Percentiles rank a stretch among this genome's conserved stretches.
Conservation (phyloP, 1,284 basidiomycete species). For the Malassezia dermatis region DNA sequence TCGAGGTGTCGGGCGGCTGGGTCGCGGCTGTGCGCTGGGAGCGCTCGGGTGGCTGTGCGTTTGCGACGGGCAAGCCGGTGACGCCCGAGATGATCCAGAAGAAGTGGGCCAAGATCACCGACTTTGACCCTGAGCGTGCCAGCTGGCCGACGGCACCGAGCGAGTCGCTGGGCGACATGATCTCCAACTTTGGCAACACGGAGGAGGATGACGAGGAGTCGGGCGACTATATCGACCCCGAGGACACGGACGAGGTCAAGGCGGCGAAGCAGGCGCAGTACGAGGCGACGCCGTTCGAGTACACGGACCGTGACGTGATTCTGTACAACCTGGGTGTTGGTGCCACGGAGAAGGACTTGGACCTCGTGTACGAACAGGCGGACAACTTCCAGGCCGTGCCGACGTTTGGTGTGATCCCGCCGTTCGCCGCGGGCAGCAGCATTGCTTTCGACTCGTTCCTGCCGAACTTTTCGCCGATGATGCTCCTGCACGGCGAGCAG, state of each 20-base stretch:
- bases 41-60: conserved; percentile 62
- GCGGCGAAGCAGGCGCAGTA: conserved; percentile 62
- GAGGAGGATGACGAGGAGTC: conserved; percentile 25
- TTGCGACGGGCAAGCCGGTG: conserved; percentile 35
- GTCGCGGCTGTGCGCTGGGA: conserved; percentile 88
- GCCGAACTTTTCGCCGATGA: conserved; percentile 87
- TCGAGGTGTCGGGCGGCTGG: conserved; percentile 88
- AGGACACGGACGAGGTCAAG: conserved; percentile 72
- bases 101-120: conserved; percentile 40
- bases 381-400: conserved; percentile 77
- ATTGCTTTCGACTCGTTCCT: conserved; percentile 63
- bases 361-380: conserved; percentile 81
- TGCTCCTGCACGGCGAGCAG: conserved; percentile 95
- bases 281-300: conserved; percentile 50
- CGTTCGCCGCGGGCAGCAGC: conserved; percentile 54
- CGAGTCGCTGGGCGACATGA: conserved; percentile 41
- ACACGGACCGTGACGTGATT: conserved; percentile 80
- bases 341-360: conserved; percentile 81
- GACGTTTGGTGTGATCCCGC: conserved; percentile 93
- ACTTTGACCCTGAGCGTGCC: conserved; percentile 43
- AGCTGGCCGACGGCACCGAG: conserved; percentile 37
- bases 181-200: conserved; percentile 38
- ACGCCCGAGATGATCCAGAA: conserved; percentile 38
- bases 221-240: conserved; percentile 60
- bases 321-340: conserved; percentile 93